Evolutionary conservation across 164 flowering plant genomes (phyloP), one percentile per base, ranked within the genome.

Genomic region (Piper longum): DNA sequence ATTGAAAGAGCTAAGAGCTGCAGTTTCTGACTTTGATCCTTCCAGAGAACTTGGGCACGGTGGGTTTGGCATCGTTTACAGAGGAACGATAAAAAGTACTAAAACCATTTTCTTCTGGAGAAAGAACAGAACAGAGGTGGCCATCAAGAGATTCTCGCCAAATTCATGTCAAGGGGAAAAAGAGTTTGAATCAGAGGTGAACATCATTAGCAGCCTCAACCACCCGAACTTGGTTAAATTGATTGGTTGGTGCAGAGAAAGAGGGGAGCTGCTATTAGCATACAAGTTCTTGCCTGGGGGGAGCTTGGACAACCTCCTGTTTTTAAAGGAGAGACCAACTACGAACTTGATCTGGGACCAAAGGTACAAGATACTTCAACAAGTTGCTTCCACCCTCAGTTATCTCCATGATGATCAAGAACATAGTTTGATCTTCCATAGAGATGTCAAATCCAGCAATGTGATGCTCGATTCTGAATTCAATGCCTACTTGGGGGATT

Each of bases 11-110:
- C 76, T 85, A 16, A 72, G 67, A 56, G 51, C 60, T 19, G 83
- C 86, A 4, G 83, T 86, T 0, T 73, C 70, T 19, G 73, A 76
- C 41, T 85, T 82, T 64, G 66, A 67, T 43, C 55, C 59, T 16
- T 72, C 66, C 59, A 77, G 79, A 73, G 74, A 74, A 77, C 77
- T 86, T 1, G 92, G 89, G 48, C 66, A 67, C 69, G 89, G 89
- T 2, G 93, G 86, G 6, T 86, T 74, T 45, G 93, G 89, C 36
- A 75, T 69, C 7, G 93, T 86, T 16, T 85, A 79, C 63, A 80
- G 70, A 63, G 93, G 86, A 17, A 5, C 57, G 18, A 61, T 79
- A 70, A 61, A 63, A 41, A 59, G 56, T 26, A 56, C 1, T 26
- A 26, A 26, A 26, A 26, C 36, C 36, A 26, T 26, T 26, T 26